Evolutionary conservation across 139 green algal genomes (phyloP).

Genomic region (Yamagishiella unicocca): DNA sequence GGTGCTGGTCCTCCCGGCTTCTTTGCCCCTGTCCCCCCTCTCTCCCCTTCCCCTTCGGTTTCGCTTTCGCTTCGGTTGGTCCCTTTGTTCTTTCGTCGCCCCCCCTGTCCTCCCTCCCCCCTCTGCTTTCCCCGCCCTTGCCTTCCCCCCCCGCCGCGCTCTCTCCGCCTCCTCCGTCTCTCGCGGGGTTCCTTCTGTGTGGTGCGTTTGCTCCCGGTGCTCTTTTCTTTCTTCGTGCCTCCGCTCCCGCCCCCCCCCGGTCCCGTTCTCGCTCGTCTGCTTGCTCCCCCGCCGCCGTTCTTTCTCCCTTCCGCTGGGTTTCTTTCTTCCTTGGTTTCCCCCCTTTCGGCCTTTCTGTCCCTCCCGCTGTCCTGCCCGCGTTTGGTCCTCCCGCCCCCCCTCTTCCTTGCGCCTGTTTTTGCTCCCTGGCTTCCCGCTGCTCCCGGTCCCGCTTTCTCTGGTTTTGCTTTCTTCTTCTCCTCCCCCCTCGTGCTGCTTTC

Average conservation of each 20-base stretch:
- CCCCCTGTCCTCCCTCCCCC: neutral
- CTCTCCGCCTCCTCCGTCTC: neutral
- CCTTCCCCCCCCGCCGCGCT: neutral
- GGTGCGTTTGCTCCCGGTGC: neutral
- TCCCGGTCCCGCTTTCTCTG: neutral
- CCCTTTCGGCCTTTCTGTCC: neutral
- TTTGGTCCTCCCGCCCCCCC: neutral
- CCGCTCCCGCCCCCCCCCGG: neutral
- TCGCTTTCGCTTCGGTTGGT: neutral
- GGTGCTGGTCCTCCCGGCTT: neutral
- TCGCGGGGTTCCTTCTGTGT: neutral
- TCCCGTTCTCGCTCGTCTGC: neutral
- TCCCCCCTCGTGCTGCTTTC: neutral
- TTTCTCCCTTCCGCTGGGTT: neutral
- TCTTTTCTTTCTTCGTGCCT: neutral
- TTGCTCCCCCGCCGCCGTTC: neutral
- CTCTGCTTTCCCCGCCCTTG: neutral
- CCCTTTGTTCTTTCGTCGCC: neutral
- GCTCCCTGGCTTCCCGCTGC: neutral
- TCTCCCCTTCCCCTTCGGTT: neutral
- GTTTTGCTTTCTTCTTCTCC: neutral
- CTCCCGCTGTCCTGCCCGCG: neutral
- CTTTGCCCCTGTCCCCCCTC: neutral
- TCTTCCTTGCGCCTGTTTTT: neutral
- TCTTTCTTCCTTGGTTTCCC: neutral